Evolutionary conservation across 169 alveolate species (phyloP).

Genomic region (Cystoisospora suis): DNA sequence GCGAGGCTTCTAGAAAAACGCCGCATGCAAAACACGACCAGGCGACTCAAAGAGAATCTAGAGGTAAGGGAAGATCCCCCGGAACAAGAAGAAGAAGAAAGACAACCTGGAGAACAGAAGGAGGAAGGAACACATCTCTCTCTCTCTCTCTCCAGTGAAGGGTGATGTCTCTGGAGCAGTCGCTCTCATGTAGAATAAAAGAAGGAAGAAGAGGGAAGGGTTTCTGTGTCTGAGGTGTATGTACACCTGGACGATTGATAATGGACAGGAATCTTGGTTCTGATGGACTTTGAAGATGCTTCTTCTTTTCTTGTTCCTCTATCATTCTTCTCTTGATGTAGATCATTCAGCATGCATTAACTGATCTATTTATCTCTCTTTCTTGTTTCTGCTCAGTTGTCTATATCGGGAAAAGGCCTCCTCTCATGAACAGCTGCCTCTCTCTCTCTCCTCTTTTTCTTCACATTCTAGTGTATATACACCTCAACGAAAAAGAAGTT

Average conservation of each 20-base stretch:
- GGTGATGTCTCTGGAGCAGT: too few species aligned
- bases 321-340: background rate
- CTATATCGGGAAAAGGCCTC: background rate
- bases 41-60: slow-evolving; percentile 48
- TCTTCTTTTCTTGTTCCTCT: background rate
- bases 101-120: too few species aligned
- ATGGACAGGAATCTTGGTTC: too few species aligned
- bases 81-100: too few species aligned
- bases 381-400: background rate
- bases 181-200: too few species aligned
- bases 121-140: too few species aligned
- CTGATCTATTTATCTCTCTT: background rate
- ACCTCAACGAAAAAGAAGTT: too few species aligned
- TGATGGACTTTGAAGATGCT: background rate
- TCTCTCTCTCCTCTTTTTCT: background rate
- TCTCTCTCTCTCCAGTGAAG: too few species aligned
- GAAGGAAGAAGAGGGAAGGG: background rate
- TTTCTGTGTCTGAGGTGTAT: background rate
- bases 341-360: background rate
- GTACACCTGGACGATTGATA: too few species aligned
- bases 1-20: slow-evolving; percentile 33
- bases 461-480: too few species aligned
- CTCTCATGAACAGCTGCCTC: background rate
- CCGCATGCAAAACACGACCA: slow-evolving; percentile 38
- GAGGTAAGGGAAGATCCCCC: slow-evolving; percentile 41